Evolutionary conservation across 495 filamentous ascomycete species (phyloP).

Genomic region (Aspergillus steynii): DNA sequence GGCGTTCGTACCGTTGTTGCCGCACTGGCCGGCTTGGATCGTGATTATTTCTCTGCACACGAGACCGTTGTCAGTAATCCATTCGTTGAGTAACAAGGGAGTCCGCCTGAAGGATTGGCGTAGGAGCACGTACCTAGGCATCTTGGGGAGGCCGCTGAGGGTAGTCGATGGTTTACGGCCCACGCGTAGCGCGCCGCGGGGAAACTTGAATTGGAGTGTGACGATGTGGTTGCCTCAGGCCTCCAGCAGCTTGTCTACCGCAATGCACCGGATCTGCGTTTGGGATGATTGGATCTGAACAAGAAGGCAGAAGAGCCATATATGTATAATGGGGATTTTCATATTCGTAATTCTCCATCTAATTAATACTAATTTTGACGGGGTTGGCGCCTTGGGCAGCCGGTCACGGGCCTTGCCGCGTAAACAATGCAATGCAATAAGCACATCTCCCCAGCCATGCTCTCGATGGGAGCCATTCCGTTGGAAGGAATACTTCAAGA

Average conservation of each 20-base stretch:
- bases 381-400: background rate
- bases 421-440: background rate
- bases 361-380: background rate
- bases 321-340: too few relatives aligned
- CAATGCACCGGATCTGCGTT: background rate
- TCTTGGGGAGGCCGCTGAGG: conserved; percentile 31
- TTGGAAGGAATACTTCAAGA: too few relatives aligned
- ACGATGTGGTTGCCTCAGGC: conserved; percentile 1
- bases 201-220: conserved; percentile 26
- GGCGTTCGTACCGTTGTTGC: conserved; percentile 82
- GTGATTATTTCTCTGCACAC: conserved; percentile 91
- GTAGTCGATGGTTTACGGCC: conserved; percentile 26
- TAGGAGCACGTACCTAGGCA: conserved; percentile 43
- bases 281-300: too few relatives aligned
- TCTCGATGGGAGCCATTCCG: too few relatives aligned
- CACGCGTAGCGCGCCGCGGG: conserved; percentile 45
- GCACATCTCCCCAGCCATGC: too few relatives aligned
- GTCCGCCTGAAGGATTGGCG: background rate
- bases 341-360: background rate
- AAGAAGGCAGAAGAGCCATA: too few relatives aligned
- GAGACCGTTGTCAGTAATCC: conserved; percentile 4
- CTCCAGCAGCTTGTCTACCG: background rate
- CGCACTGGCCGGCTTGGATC: conserved; percentile 97
- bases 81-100: background rate
- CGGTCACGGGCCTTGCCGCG: background rate